phyloP scores from a whole-genome alignment of 73 alveolate genomes.

The Tetrahymena borealis region DNA sequence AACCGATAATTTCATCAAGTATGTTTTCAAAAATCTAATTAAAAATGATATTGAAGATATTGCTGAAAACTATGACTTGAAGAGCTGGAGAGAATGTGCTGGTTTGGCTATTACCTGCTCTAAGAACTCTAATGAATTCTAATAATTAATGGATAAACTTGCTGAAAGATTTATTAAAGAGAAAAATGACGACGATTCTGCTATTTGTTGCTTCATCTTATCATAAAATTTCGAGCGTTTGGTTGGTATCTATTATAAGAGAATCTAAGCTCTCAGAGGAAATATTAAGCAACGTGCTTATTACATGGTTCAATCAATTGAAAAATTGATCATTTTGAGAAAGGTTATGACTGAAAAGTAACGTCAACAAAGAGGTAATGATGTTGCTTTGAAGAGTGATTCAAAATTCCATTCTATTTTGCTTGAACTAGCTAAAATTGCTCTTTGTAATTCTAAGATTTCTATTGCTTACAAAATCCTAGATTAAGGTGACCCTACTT shows the following conservation, averaged over 20 bases:
- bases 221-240: constrained; percentile 45
- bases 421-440: not conserved
- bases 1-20: constrained; percentile 87
- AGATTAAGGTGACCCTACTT: not conserved
- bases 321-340: not conserved
- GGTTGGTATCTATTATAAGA: not conserved
- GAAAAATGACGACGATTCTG: constrained; percentile 59
- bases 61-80: constrained; percentile 71
- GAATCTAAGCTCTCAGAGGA: not conserved
- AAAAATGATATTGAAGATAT: constrained; percentile 80
- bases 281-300: not conserved
- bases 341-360: not conserved
- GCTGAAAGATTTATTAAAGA: constrained; percentile 64
- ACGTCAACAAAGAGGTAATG: not conserved
- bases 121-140: constrained; percentile 31
- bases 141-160: constrained; percentile 41
- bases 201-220: constrained; percentile 65
- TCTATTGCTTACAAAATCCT: not conserved
- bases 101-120: constrained; percentile 52
- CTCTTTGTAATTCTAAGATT: not conserved
- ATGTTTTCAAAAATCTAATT: constrained; percentile 71
- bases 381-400: not conserved
- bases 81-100: constrained; percentile 93
- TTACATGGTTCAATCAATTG: not conserved
- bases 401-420: not conserved